Conservation (phyloP, 1,284 basidiomycete genomes). For the Irpex sp. region DNA sequence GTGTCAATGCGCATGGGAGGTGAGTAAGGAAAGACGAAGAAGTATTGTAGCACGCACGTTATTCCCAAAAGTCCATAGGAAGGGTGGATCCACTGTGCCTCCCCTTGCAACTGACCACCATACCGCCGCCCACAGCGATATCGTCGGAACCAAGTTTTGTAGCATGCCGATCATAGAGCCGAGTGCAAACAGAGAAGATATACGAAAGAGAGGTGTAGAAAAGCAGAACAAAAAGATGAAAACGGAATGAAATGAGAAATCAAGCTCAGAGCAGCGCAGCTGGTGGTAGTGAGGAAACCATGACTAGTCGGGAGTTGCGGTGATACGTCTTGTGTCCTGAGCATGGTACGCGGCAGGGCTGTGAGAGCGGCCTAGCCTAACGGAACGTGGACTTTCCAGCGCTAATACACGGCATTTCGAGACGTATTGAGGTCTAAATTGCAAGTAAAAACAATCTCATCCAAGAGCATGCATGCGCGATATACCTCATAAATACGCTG, state of each 20-base stretch:
- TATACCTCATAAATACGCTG: too few relatives aligned
- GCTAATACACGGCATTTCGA: too few relatives aligned
- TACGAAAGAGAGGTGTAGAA: too few relatives aligned
- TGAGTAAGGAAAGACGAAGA: not conserved
- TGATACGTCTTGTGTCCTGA: not conserved
- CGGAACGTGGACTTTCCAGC: not conserved
- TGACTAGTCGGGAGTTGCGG: not conserved
- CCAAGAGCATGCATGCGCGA: too few relatives aligned
- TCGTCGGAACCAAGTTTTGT: not conserved
- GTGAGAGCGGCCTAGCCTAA: not conserved
- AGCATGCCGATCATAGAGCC: too few relatives aligned
- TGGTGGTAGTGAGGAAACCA: not conserved
- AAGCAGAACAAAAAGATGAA: too few relatives aligned
- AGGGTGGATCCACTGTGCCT: conserved; percentile 15
- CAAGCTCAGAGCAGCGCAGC: too few relatives aligned
- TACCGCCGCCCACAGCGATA: not conserved
- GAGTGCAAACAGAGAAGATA: too few relatives aligned
- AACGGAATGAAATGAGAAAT: too few relatives aligned
- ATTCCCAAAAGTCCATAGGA: conserved; percentile 23
- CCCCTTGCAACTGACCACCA: not conserved
- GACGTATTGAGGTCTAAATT: too few relatives aligned
- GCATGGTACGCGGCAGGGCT: not conserved
- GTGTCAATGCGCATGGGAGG: not conserved
- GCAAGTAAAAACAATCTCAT: too few relatives aligned
- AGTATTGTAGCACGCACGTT: conserved; percentile 14